Base-by-base conservation (phyloP, 148 eudicot species). In the Rhododendron molle region DNA sequence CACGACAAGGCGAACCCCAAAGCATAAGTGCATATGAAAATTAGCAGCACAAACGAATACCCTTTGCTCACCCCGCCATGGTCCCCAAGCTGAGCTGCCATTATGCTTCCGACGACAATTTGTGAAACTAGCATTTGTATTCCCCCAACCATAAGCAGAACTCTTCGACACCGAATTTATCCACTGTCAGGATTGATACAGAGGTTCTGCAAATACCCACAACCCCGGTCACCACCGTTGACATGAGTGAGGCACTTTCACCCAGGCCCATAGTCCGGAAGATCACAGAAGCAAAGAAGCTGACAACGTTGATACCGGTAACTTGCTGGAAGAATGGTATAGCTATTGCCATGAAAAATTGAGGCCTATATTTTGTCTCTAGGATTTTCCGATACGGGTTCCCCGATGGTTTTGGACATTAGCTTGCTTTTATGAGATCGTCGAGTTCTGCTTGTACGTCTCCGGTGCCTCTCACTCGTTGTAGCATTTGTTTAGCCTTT, bases 1-100 rank as follows among this genome's bases (percentile, higher is more conserved):
- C 93, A 90, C 11, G 92, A 91, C 78, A 83, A 84, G 23, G 86
- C 76, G 78, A 84, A 91, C 20, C 11, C 86, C 91, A 77, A 52
- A 44, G 54, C 83, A 30, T 77, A 90, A 12, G 88, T 8, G 74
- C 91, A 88, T 4, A 91, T 16, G 18, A 91, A 62, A 13, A 87
- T 44, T 21, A 91, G 54, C 18, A 87, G 81, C 40, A 79, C 21
- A 28, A 1, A 34, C 1, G 34, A 34, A 26, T 49, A 49, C 82
- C 62, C 60, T 79, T 79, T 79, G 36, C 38, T 30, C 10, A 80
- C 12, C 62, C 38, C 65, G 1, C 82, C 82, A 28, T 80, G 81
- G 71, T 88, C 88, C 36, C 85, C 89, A 20, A 87, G 65, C 28
- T 89, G 76, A 23, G 89, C 72, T 36, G 80, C 60, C n/a, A 87